Base-by-base conservation (phyloP, 371 early-diverging fungal genomes). In the Parasitella parasitica region DNA sequence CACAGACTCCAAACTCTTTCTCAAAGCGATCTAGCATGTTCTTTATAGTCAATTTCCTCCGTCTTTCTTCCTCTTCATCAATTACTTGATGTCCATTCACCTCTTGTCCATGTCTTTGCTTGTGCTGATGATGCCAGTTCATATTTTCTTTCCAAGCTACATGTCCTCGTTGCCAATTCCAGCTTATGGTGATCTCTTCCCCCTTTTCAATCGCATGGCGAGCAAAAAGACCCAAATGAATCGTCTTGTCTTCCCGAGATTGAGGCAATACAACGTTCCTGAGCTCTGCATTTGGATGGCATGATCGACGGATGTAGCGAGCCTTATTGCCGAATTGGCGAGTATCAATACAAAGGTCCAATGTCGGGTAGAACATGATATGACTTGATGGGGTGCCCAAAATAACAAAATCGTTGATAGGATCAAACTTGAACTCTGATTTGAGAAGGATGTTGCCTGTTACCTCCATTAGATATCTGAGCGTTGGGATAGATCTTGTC, bases 341-440 rank as follows among this genome's bases (percentile, higher is more conserved):
- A 54, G 91, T 87, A 66, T 94, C 94, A 1, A 94, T 85, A 27
- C 80, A 84, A 13, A 90, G 71, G 38, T 89, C 82, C 30, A 89
- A 63, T 1, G 82, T 80, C 0, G 90, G 89, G 61, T 91, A 88
- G 46, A 89, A 83, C 49, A 87, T 80, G 13, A 93, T 88, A 69
- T 86, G 88, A 6, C 90, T 89, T 9, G 85, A 76, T 2, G 85
- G 77, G 2, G 87, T 86, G 4, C 86, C 85, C 49, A 90, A 56
- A 8, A 84, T 62, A 24, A 76, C 71, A 69, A 86, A 89, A 54
- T 86, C 73, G 61, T 89, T 89, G 54, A 77, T 78, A 3, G 84
- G 80, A 52, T 88, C 84, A 41, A 77, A 73, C 50, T 82, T 88
- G 69, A 86, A 89, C 22, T 75, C 77, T 11, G 85, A 82, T 52